Evolutionary conservation across 1,284 basidiomycete genomes (phyloP).

Genomic region (Irpex lacteus): DNA sequence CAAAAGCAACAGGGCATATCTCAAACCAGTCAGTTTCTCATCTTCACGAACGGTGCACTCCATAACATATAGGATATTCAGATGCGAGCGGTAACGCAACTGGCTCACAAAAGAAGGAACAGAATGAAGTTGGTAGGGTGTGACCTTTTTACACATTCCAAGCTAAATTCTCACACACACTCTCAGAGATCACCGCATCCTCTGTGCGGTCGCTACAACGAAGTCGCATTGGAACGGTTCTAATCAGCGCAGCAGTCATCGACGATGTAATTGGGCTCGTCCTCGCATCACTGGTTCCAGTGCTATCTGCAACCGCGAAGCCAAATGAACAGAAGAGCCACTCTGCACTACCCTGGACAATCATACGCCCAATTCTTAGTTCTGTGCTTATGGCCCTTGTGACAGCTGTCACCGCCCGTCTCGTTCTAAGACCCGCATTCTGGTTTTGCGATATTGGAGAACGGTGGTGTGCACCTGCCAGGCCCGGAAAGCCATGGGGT

Average conservation of each 20-base stretch:
- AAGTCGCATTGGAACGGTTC: conserved; percentile 45
- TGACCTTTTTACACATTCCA: no score
- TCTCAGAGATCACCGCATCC: background rate
- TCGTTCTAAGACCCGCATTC: conserved; percentile 27
- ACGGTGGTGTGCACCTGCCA: conserved; percentile 23
- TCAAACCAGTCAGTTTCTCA: background rate
- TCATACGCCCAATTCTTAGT: conserved; percentile 39
- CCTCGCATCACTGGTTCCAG: conserved; percentile 42
- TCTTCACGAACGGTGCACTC: background rate
- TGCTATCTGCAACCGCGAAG: conserved; percentile 25
- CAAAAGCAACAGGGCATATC: background rate
- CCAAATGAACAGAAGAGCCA: conserved; percentile 1
- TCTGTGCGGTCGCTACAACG: conserved; percentile 30
- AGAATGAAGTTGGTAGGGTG: no score
- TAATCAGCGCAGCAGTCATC: conserved; percentile 50
- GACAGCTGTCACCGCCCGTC: conserved; percentile 25
- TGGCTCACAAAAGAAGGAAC: no score
- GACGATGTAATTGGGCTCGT: conserved; percentile 56
- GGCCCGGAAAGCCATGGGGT: conserved; percentile 21
- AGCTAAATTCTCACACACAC: no score
- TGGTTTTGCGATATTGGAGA: conserved; percentile 20
- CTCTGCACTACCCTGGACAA: conserved; percentile 30
- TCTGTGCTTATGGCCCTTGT: conserved; percentile 34
- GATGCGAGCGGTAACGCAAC: no score
- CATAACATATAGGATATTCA: no score